Conservation (phyloP, 2,329 filamentous ascomycete genomes). For the Penicillium sp. region DNA sequence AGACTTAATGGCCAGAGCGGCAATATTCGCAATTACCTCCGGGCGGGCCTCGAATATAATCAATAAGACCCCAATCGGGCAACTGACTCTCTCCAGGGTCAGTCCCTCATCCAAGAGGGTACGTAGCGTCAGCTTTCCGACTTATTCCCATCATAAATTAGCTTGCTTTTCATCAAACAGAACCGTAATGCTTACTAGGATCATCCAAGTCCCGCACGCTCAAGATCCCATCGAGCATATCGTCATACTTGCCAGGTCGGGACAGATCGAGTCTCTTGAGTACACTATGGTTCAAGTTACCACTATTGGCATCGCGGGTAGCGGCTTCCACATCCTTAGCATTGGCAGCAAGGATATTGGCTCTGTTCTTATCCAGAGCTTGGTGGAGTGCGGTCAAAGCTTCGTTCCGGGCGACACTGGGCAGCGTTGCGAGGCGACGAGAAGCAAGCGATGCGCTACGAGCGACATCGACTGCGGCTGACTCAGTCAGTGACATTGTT, state of each 20-base stretch:
- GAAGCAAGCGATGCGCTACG: constrained; percentile 75
- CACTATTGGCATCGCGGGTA: constrained; percentile 66
- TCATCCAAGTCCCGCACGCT: constrained; percentile 81
- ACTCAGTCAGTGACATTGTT: constrained; percentile 83
- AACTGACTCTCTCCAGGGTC: constrained; percentile 79
- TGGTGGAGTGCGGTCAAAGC: constrained; percentile 78
- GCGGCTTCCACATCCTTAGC: constrained; percentile 73
- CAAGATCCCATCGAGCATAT: constrained; percentile 92
- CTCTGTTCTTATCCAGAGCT: constrained; percentile 65
- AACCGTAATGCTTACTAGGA: constrained; percentile 60
- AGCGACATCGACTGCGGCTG: constrained; percentile 72
- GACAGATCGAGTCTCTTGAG: constrained; percentile 83
- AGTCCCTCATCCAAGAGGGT: constrained; percentile 84
- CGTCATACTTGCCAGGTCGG: constrained; percentile 87
- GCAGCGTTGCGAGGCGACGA: constrained; percentile 73
- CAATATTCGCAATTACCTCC: constrained; percentile 97
- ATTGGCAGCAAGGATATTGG: constrained; percentile 81
- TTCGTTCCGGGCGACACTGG: constrained; percentile 70
- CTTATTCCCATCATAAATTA: constrained; percentile 42
- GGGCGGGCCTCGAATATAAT: constrained; percentile 98
- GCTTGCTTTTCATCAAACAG: background rate
- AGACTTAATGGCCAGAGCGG: constrained; percentile 90
- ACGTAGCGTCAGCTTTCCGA: constrained; percentile 77
- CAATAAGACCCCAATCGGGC: constrained; percentile 92
- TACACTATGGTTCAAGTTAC: constrained; percentile 72